Percentiles rank a stretch among this genome's conserved stretches.
Conservation (phyloP, 805 yeast genomes). For the Maudiozyma serrabonitensis region DNA sequence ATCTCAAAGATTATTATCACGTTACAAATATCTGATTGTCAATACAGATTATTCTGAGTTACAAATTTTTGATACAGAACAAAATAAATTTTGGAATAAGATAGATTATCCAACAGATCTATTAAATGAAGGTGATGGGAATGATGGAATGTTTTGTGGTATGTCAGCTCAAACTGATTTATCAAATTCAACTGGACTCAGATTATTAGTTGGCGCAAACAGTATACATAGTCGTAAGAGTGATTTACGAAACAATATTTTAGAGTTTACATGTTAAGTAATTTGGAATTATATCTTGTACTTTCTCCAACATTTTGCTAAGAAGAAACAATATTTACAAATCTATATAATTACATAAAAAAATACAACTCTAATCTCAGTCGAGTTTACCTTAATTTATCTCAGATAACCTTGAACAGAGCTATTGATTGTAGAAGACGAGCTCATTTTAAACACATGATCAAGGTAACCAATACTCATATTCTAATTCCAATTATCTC, state of each 20-base stretch:
- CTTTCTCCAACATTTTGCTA: too few relatives aligned
- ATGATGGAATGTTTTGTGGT: constrained; percentile 11
- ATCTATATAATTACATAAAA: too few relatives aligned
- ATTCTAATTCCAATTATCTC: too few relatives aligned
- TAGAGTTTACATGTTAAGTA: constrained; percentile 2
- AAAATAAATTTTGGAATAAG: constrained; percentile 19
- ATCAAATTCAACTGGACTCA: constrained; percentile 18
- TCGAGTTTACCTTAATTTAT: too few relatives aligned
- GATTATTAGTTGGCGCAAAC: constrained; percentile 16
- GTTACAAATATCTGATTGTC: constrained; percentile 13
- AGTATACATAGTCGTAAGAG: not conserved
- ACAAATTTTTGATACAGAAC: constrained; percentile 13
- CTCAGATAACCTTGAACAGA: too few relatives aligned
- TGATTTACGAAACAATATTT: not conserved
- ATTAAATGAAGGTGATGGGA: constrained; percentile 2
- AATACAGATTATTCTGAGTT: constrained; percentile 24
- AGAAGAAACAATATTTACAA: too few relatives aligned
- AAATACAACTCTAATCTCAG: too few relatives aligned
- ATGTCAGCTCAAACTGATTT: constrained; percentile 19
- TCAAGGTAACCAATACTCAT: too few relatives aligned
- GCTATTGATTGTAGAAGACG: too few relatives aligned
- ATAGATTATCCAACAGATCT: constrained; percentile 11
- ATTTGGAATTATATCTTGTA: too few relatives aligned
- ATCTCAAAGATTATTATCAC: constrained; percentile 17
- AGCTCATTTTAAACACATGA: too few relatives aligned